Evolutionary conservation across 768 basidiomycete species (phyloP), one percentile per base, ranked within the genome.

Genomic region (Gyrodon lividus): DNA sequence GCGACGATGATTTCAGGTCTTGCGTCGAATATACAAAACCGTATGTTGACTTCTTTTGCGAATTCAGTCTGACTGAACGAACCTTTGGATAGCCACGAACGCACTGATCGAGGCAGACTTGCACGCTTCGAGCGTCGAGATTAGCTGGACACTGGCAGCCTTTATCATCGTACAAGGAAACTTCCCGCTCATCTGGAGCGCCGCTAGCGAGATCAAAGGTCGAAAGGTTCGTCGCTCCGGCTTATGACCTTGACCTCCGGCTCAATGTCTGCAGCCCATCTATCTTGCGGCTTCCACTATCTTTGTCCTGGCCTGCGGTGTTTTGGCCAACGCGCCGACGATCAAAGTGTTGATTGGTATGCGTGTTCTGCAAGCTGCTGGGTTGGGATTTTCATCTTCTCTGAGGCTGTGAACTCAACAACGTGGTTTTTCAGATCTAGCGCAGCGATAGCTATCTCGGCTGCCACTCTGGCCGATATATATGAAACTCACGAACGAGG

Each of bases 391-490:
- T 46, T 50, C 14, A n/a, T 54, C 34, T 22, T n/a, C 14, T 28
- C 42, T 33, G 5, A 35, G 22, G 40, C 28, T 45, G 44, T 24
- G 39, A 17, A 23, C 46, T 59, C 38, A 56, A 46, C 19, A 30
- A 20, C 12, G 13, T 4, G 51, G 58, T 62, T 6, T 30, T 20
- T 52, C 51, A 86, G 82, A 40, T 84, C 83, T 4, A 80, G 83
- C 43, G 84, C 86, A 8, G 83, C 86, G 10, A 76, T 87, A 37
- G 65, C 84, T 0, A 82, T 91, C 48, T 91, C 89, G 5, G 86
- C 87, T 0, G 88, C 85, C 13, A 87, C 88, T 4, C 70, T 92
- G 3, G 87, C 87, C 1, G 89, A 91, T 63, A 84, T 91, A 4
- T 91, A 81, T 58, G 87, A 89, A 22, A 80, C 86, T 0, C 73